Conservation (phyloP, 805 yeast species). For the Ogataea zsoltii region DNA sequence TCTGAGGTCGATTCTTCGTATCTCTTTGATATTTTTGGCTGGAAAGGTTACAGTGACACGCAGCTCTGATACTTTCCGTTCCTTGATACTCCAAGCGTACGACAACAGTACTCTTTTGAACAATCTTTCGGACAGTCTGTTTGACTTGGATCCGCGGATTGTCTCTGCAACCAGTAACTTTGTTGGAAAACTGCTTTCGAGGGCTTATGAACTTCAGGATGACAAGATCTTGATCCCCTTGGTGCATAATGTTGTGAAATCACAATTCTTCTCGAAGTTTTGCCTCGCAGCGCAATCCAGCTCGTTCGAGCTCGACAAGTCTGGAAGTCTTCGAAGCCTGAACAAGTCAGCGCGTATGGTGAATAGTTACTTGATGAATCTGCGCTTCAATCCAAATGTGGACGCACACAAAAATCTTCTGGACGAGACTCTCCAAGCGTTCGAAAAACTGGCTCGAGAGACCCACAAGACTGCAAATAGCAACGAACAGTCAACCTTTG, state of each 20-base stretch:
- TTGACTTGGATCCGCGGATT: slow-evolving; percentile 45
- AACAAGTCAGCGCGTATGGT: slow-evolving; percentile 34
- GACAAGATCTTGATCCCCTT: slow-evolving; percentile 42
- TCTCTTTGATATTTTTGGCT: slow-evolving; percentile 40
- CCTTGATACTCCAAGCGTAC: slow-evolving; percentile 30
- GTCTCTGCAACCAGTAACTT: slow-evolving; percentile 45
- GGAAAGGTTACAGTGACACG: slow-evolving; percentile 44
- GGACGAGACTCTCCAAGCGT: slow-evolving; percentile 39
- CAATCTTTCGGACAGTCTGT: slow-evolving; percentile 43
- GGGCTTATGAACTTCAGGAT: slow-evolving; percentile 43
- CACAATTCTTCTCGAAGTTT: slow-evolving; percentile 45
- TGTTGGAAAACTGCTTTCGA: slow-evolving; percentile 44
- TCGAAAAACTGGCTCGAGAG: slow-evolving; percentile 40
- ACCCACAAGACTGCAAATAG: slow-evolving; percentile 44
- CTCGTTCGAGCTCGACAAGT: slow-evolving; percentile 17
- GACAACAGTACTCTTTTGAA: slow-evolving; percentile 42
- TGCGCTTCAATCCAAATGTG: slow-evolving; percentile 40
- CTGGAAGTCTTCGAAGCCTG: slow-evolving; percentile 16
- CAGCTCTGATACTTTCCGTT: slow-evolving; percentile 29
- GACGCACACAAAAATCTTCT: slow-evolving; percentile 43
- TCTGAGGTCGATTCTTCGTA: slow-evolving; percentile 26
- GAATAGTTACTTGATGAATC: slow-evolving; percentile 37
- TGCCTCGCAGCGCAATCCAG: slow-evolving; percentile 41
- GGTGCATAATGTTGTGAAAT: slow-evolving; percentile 47
- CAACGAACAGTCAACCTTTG: slow-evolving; percentile 45